These are phyloP conservation scores for Russula ochroleuca DNA, from an alignment of 768 basidiomycete genomes.

Conservation along the genomic window DNA sequence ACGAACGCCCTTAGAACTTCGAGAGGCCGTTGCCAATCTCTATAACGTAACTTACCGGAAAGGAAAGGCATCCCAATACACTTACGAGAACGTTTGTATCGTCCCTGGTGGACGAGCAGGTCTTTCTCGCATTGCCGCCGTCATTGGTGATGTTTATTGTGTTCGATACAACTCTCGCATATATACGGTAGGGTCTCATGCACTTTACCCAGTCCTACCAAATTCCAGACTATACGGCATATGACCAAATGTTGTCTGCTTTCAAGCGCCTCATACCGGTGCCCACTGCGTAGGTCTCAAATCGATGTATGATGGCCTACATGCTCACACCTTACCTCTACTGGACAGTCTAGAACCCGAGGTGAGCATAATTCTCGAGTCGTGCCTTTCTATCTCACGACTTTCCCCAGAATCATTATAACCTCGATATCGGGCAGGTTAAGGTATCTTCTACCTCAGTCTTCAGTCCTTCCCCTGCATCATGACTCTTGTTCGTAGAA, in stretches of 20 bases:
- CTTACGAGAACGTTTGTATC: slow-evolving; percentile 89
- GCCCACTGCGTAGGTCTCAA: slow-evolving; percentile 67
- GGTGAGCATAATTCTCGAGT: slow-evolving; percentile 29
- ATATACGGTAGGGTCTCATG: slow-evolving; percentile 3
- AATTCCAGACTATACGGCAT: slow-evolving; percentile 88
- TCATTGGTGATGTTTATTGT: slow-evolving; percentile 85
- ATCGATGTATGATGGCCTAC: background rate
- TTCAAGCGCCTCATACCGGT: slow-evolving; percentile 90
- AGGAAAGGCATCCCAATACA: slow-evolving; percentile 79
- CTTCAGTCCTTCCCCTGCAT: background rate
- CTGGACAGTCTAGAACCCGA: slow-evolving; percentile 35
- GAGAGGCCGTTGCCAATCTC: slow-evolving; percentile 84
- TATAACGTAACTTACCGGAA: slow-evolving; percentile 87
- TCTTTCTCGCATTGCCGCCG: slow-evolving; percentile 85
- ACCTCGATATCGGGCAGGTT: slow-evolving; percentile 73
- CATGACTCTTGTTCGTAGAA: slow-evolving; percentile 38
- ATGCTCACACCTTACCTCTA: background rate
- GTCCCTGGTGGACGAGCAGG: slow-evolving; percentile 92
- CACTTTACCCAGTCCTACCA: slow-evolving; percentile 63
- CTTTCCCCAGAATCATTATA: slow-evolving; percentile 52
- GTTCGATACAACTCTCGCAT: slow-evolving; percentile 36
- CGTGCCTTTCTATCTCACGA: slow-evolving; percentile 33
- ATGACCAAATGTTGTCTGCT: slow-evolving; percentile 76
- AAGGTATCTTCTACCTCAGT: slow-evolving; percentile 42
- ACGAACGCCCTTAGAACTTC: slow-evolving; percentile 49